Percentiles rank a stretch among this genome's conserved stretches.
Evolutionary conservation across 805 yeast genomes (phyloP).

Genomic region (Schwanniomyces pseudopolymorphus): DNA sequence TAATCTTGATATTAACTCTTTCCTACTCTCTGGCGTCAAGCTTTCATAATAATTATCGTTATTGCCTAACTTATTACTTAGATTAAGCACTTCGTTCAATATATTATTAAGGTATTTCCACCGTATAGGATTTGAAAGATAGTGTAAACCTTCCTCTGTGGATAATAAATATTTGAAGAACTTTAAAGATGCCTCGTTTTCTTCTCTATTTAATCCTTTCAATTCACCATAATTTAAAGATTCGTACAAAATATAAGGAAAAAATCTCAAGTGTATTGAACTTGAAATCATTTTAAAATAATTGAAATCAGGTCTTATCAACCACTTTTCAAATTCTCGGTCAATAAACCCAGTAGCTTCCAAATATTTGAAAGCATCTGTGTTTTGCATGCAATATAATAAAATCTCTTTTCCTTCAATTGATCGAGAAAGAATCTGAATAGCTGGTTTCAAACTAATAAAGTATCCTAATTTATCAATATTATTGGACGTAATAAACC

Average conservation of each 20-base stretch:
- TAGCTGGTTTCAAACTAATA: constrained; percentile 54
- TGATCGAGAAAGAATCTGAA: constrained; percentile 31
- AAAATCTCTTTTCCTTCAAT: constrained; percentile 46
- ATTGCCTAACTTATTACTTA: constrained; percentile 4
- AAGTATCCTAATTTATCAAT: constrained; percentile 49
- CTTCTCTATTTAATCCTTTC: neutral
- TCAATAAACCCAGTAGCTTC: constrained; percentile 59
- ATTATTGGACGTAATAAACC: constrained; percentile 18
- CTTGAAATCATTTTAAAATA: constrained; percentile 52
- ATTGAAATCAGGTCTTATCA: constrained; percentile 41
- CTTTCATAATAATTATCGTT: constrained; percentile 20
- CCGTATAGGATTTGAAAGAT: constrained; percentile 44
- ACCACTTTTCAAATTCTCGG: constrained; percentile 69
- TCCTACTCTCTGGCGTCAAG: constrained; percentile 29
- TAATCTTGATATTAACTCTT: constrained; percentile 30
- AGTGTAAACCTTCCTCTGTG: constrained; percentile 74
- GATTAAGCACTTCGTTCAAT: constrained; percentile 13
- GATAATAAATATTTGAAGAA: constrained; percentile 79
- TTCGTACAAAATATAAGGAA: constrained; percentile 19
- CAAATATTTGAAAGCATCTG: constrained; percentile 69
- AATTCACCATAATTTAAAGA: constrained; percentile 2
- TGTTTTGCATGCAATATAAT: constrained; percentile 60
- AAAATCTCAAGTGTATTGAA: constrained; percentile 22
- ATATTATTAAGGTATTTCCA: constrained; percentile 46
- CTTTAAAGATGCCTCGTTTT: constrained; percentile 20